These are phyloP conservation scores for Sporothrix pallida DNA, from an alignment of 2,329 filamentous ascomycete genomes.

Conservation along the genomic window DNA sequence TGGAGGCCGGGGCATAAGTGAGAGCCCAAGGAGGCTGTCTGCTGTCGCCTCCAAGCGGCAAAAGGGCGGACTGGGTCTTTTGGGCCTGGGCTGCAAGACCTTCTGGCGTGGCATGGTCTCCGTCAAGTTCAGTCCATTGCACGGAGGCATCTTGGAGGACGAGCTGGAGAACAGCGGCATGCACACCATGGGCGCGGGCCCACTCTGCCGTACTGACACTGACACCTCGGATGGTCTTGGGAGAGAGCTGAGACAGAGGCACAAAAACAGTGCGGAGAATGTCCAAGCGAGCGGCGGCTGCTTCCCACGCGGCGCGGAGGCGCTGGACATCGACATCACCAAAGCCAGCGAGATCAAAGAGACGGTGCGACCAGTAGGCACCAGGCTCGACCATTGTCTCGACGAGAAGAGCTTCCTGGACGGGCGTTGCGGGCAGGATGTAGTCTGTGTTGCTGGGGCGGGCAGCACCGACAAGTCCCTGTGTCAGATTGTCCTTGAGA, in stretches of 20 bases:
- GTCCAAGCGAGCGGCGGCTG: slow-evolving; percentile 43
- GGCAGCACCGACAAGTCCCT: slow-evolving; percentile 33
- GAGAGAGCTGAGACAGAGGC: slow-evolving; percentile 40
- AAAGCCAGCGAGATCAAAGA: slow-evolving; percentile 44
- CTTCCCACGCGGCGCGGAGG: slow-evolving; percentile 45
- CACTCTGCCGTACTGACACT: neutral
- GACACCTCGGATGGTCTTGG: neutral
- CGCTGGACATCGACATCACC: slow-evolving; percentile 41
- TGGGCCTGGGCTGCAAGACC: neutral
- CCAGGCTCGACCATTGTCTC: slow-evolving; percentile 48
- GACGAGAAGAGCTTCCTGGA: slow-evolving; percentile 49
- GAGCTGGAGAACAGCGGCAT: neutral
- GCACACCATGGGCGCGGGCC: neutral
- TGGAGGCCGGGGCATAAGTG: slow-evolving; percentile 43
- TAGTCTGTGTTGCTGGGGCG: slow-evolving; percentile 35
- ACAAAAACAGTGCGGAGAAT: slow-evolving; percentile 48
- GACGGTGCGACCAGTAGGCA: slow-evolving; percentile 50
- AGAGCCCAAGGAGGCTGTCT: slow-evolving; percentile 47
- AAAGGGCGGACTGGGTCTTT: neutral
- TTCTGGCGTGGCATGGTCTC: neutral
- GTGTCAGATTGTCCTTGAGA: neutral
- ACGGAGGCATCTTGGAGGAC: neutral
- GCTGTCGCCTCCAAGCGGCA: neutral
- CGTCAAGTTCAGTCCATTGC: neutral
- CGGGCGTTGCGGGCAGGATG: slow-evolving; percentile 44